phyloP scores from a whole-genome alignment of 163 green algal genomes.

The Chlorella variabilis region DNA sequence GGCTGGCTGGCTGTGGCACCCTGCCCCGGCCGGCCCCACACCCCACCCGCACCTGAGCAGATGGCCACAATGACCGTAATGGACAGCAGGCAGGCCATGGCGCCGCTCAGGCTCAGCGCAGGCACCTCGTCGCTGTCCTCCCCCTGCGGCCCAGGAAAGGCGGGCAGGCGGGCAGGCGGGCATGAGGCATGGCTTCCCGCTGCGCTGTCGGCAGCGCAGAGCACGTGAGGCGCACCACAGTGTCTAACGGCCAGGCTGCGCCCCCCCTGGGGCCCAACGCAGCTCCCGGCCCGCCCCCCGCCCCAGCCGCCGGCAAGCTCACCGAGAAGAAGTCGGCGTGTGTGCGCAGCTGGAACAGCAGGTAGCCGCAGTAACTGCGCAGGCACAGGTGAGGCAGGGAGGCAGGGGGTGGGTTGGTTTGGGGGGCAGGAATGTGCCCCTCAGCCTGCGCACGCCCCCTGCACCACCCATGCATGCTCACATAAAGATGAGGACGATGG shows the following conservation, averaged over 20 bases:
- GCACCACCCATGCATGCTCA: conserved; percentile 36
- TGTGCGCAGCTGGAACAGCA: conserved; percentile 89
- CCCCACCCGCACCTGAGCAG: conserved; percentile 57
- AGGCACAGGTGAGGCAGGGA: neutral
- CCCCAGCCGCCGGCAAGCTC: too few relatives aligned
- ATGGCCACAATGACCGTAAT: conserved; percentile 80
- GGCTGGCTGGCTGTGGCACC: too few relatives aligned
- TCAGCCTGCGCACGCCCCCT: too few relatives aligned
- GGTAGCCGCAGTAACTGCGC: conserved; percentile 80
- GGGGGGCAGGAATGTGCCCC: neutral
- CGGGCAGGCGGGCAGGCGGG: neutral
- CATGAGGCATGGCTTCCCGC: neutral
- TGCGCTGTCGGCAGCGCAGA: too few relatives aligned
- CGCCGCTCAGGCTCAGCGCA: conserved; percentile 67
- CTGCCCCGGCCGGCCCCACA: neutral
- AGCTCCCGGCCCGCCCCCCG: too few relatives aligned
- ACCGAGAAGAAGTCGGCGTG: conserved; percentile 72
- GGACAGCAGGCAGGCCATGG: conserved; percentile 51
- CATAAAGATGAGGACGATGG: conserved; percentile 76
- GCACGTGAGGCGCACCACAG: too few relatives aligned
- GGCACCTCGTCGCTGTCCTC: conserved; percentile 59
- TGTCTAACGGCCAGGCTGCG: too few relatives aligned
- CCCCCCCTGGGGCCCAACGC: too few relatives aligned
- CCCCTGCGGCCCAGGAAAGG: neutral
- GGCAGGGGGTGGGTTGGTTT: neutral